Base-by-base conservation (phyloP, 805 yeast genomes). In the Metschnikowia cerradonensis region DNA sequence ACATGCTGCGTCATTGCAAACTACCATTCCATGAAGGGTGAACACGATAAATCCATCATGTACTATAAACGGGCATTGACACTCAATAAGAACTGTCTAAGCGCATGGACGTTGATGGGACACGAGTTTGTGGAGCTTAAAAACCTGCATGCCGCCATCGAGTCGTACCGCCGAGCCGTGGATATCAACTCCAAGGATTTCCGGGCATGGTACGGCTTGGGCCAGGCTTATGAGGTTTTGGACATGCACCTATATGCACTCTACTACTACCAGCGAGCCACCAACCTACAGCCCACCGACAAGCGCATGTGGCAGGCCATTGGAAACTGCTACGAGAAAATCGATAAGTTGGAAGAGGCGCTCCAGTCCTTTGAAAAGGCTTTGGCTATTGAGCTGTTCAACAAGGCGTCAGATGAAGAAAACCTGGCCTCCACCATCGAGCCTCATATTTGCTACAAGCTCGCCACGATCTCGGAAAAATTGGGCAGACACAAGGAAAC, bases 31-130 rank as follows among this genome's bases (percentile, higher is more conserved):
- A 78, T 94, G 67, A 84, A 87, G 59, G 88, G 90, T 54, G 96
- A 94, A 59, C 99, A 94, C 67, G 97, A 90, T 65, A 88, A 88
- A 67, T 96, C 99, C 0, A 89, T 94, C 53, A 82, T 86, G 82
- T 90, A 90, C 68, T 94, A 91, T 63, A 86, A 90, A 59, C 77
- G 98, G 49, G 99, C 99, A 0, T 72, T 94, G 36, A 81, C 88
- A 0, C 73, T 94, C 52, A 88, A 90, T 64, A 81, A 86, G 53
- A 82, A 82, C 58, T 89, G 95, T 59, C 72, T 90, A 17, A 82
- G 90, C 55, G 97, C 98, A 0, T 94, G 98, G 98, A 94, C 98
- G 0, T 74, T 94, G 51, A 90, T 94, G 97, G 99, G 99, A 10
- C 99, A 94, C 68, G 99, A 94, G 70, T 94, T 89, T 71, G 96